Evolutionary conservation across 2,329 filamentous ascomycete species (phyloP).

Genomic region (Ceratocystis ficicola): DNA sequence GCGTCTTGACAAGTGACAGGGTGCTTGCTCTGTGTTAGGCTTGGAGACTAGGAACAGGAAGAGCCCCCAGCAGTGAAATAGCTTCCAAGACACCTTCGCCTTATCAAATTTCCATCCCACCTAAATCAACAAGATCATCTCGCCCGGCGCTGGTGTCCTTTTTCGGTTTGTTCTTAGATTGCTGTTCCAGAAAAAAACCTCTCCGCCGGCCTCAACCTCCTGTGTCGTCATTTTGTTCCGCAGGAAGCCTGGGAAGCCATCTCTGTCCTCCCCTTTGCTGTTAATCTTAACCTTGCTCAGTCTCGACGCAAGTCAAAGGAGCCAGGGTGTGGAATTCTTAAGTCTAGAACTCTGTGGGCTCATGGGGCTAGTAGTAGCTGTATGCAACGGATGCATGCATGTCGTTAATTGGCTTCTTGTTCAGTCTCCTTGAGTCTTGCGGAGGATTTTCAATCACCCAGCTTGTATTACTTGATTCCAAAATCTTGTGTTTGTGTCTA

Average conservation of each 20-base stretch:
- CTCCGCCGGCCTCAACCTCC: background rate
- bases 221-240: background rate
- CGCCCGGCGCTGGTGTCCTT: background rate
- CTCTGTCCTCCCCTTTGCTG: background rate
- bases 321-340: background rate
- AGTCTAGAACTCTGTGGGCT: background rate
- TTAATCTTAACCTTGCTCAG: background rate
- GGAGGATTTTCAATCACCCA: background rate
- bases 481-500: background rate
- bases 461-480: background rate
- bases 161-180: background rate
- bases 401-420: background rate
- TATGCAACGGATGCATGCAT: background rate
- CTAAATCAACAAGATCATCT: background rate
- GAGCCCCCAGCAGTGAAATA: background rate
- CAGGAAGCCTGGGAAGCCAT: background rate
- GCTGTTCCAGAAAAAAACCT: background rate
- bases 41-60: constrained; percentile 1
- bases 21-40: background rate
- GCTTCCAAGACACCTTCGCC: background rate
- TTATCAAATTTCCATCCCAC: background rate
- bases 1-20: constrained; percentile 6
- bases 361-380: background rate
- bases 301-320: background rate
- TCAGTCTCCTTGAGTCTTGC: too few relatives aligned